Conservation (phyloP, 345 rosid genomes). For the Murraya paniculata region DNA sequence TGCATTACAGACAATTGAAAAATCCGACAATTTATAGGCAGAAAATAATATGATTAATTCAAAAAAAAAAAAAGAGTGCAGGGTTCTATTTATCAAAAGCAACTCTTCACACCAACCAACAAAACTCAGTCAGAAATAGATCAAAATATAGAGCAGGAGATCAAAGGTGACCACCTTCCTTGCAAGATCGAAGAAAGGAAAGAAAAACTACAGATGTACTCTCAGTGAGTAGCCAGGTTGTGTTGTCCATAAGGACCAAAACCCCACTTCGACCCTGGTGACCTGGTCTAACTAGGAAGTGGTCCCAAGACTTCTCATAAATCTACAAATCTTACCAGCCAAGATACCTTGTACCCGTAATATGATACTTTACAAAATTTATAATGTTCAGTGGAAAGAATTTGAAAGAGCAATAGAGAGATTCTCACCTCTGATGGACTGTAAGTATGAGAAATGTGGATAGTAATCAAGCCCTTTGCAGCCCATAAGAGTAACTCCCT, state of each 20-base stretch:
- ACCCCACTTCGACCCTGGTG: not conserved
- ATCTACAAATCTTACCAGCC: not conserved
- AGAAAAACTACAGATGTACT: not conserved
- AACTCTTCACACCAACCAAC: not conserved
- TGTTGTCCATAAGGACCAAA: not conserved
- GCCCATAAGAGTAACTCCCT: slow-evolving; percentile 81
- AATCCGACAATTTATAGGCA: not conserved
- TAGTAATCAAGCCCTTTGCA: slow-evolving; percentile 55
- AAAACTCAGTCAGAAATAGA: not conserved
- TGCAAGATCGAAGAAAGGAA: not conserved
- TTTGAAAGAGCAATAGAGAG: not conserved
- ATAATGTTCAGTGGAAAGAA: not conserved
- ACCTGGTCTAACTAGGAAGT: not conserved
- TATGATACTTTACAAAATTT: not conserved
- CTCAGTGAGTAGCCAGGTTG: not conserved
- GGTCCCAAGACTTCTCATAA: not conserved
- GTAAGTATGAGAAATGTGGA: slow-evolving; percentile 75
- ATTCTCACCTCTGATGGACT: slow-evolving; percentile 60
- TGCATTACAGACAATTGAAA: not conserved
- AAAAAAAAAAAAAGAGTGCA: not conserved
- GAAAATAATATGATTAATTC: not conserved
- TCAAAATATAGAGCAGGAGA: not conserved
- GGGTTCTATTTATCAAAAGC: not conserved
- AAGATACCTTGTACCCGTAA: not conserved
- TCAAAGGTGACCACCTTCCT: not conserved